Base-by-base conservation (phyloP, 148 eudicot genomes). In the Polygonum aviculare region DNA sequence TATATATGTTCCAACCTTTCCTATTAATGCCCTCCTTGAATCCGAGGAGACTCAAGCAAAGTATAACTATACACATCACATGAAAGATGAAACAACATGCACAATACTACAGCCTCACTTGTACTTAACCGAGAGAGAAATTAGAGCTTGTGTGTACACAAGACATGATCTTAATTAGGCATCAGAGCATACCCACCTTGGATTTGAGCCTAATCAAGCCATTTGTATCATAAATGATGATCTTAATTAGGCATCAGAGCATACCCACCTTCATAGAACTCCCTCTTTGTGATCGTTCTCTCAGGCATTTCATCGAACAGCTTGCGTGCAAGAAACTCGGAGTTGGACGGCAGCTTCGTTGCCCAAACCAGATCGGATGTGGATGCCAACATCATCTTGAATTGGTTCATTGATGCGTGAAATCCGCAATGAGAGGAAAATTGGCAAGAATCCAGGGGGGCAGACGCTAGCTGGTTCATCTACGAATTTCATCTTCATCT, bases 291-390 rank as follows among this genome's bases (percentile, higher is more conserved):
- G 70, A 78, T 40, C 14, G 36, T 31, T 26, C 31, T 26, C 21
- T 48, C 41, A 22, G 76, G 41, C 72, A 77, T 70, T 78, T 78
- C 65, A 67, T 35, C 39, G 22, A 81, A 67, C 50, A 92, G 45
- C 60, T 86, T 90, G 19, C 76, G 55, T 1, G 86, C 79, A 75
- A 92, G 83, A 75, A 63, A 69, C 69, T 73, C 69, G 69, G 86
- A 82, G 70, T 90, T 92, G 0, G 69, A 73, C 1, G 94, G 94
- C 80, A 92, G 75, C 60, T 90, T 92, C 0, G 83, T 19, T 9
- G 81, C 85, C 97, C 94, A 90, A 3, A 92, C 85, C 15, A 79
- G 44, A 83, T 92, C 92, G n/a, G 89, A 80, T 44, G 59, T 78
- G 5, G 97, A 87, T 59, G 94, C 97, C 36, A 84, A 50, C 84